Evolutionary conservation across 1,284 basidiomycete genomes (phyloP), one percentile per base, ranked within the genome.

Genomic region (Trametes polyzona): DNA sequence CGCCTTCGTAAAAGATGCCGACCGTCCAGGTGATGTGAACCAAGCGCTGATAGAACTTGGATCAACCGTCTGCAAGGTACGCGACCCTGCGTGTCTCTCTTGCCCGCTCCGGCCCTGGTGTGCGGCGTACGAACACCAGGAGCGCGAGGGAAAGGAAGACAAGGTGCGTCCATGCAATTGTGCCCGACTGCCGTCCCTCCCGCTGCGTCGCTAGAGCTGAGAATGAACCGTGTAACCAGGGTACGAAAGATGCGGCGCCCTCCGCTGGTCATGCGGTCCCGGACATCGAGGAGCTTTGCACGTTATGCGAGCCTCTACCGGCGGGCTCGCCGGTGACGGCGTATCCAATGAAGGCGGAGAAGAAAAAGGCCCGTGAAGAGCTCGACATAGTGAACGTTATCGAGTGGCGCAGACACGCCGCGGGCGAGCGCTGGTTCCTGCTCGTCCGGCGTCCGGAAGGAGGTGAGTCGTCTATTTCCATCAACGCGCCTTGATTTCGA

Each of bases 21-120:
- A 76, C 35, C 71, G 79, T 66, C 77, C 93, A 0, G 93, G 94
- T 11, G 91, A 95, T 70, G 82, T 94, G 65, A 96, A 96, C 71
- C 93, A 96, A 74, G 92, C 88, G 17, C 78, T 93, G 35, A 93
- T 93, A 62, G 92, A 93, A 66, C 83, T 97, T 3, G 95, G 95
- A 39, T 92, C 92, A 67, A 96, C 93, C 1, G 82, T 97, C 2
- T 98, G 95, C 76, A 93, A 89, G 71, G 89, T 92, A 27, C 85
- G 84, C 55, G 83, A 88, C 51, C 94, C 95, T 4, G 74, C 77
- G 8, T 98, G 95, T 65, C 71, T 65, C 9, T 69, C 73, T 14
- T 98, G 95, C 73, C 92, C 94, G 8, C 61, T 97, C 29, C 79
- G 72, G 46, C 58, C 72, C 16, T 83, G 83, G 73, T 98, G 95